Base-by-base conservation (phyloP, 2,329 filamentous ascomycete genomes). In the Hypoxylon sp. region DNA sequence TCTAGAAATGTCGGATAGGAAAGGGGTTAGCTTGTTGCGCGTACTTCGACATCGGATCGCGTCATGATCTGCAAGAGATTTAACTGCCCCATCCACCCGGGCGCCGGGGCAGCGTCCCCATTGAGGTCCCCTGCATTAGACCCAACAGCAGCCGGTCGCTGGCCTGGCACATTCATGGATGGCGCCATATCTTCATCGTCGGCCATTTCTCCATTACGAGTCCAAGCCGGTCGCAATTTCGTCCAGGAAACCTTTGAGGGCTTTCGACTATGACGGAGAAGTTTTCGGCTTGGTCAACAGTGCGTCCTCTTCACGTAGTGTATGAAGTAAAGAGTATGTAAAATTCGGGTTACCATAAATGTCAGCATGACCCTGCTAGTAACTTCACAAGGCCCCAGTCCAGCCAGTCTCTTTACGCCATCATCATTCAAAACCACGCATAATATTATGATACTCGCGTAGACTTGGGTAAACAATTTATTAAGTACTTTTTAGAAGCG, bases 31-130 rank as follows among this genome's bases (percentile, higher is more conserved):
- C 14, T n/a, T 50, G 21, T 57, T 55, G 63, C 63, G 59, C 63
- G 63, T 63, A 56, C 54, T 32, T 37, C 27, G 8, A 27, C 53
- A 54, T 45, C 29, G 48, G 53, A 63, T 60, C 63, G 34, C 59
- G 41, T 61, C 62, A 61, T 61, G 59, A 66, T 66, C 59, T 57
- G 55, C 63, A 62, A 34, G 53, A 58, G 47, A 54, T 52, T 55
- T 41, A 37, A 23, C 41, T 37, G 51, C 61, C 52, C 57, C 63
- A 57, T 30, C 57, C 48, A 53, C 54, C 52, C 46, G 46, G 61
- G 9, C 25, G 25, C 21, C 25, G 25, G 11, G 39, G 30, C 37
- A 2, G 16, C 37, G 16, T 21, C 48, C 25, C 27, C 16, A 27
- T 43, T n/a, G n/a, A n/a, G n/a, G n/a, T n/a, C 46, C 53, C 56